phyloP scores from a whole-genome alignment of 805 yeast species.

The Metschnikowia aberdeeniae region DNA sequence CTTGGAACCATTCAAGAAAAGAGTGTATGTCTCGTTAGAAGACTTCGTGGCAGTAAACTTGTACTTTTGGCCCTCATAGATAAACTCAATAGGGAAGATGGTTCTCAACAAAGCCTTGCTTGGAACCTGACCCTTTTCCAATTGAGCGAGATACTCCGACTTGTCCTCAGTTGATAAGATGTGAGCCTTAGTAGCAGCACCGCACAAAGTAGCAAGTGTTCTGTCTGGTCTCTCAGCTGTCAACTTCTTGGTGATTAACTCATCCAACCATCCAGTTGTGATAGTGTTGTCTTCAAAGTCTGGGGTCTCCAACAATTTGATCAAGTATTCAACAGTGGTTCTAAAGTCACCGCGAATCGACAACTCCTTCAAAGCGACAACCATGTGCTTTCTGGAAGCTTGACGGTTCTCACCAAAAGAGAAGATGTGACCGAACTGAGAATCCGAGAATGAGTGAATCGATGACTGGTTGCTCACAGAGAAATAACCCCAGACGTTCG shows the following conservation, averaged over 20 bases:
- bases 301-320: slow-evolving; percentile 91
- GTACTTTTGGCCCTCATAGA: slow-evolving; percentile 89
- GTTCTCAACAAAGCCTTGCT: slow-evolving; percentile 77
- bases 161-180: slow-evolving; percentile 68
- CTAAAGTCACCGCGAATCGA: slow-evolving; percentile 98
- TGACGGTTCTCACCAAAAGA: slow-evolving; percentile 99
- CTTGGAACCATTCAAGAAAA: slow-evolving; percentile 91
- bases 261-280: slow-evolving; percentile 99
- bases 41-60: slow-evolving; percentile 95
- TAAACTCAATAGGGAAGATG: slow-evolving; percentile 88
- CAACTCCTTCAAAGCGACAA: slow-evolving; percentile 93
- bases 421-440: slow-evolving; percentile 98
- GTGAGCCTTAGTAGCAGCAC: slow-evolving; percentile 96
- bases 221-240: slow-evolving; percentile 98
- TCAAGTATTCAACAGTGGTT: slow-evolving; percentile 95
- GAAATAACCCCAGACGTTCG: slow-evolving; percentile 99
- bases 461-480: slow-evolving; percentile 95
- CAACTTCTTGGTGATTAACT: slow-evolving; percentile 84
- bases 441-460: slow-evolving; percentile 95
- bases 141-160: slow-evolving; percentile 64
- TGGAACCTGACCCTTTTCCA: slow-evolving; percentile 95
- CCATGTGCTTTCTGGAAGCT: slow-evolving; percentile 98
- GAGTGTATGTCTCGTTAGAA: slow-evolving; percentile 75
- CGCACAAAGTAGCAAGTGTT: slow-evolving; percentile 86
- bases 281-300: slow-evolving; percentile 95